Conservation (phyloP, 345 rosid species). For the Aquilaria sinensis region DNA sequence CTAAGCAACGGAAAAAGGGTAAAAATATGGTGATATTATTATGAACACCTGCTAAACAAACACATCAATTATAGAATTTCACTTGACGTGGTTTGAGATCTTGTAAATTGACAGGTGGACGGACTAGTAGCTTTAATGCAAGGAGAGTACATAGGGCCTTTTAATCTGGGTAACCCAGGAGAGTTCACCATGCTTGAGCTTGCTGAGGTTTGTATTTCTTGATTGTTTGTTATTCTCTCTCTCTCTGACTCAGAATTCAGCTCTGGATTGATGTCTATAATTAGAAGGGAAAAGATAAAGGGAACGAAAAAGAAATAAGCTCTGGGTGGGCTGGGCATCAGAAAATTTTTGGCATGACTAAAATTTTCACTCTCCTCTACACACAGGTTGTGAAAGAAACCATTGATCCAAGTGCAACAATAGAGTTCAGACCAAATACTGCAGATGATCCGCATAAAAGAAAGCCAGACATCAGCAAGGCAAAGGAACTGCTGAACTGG, state of each 20-base stretch:
- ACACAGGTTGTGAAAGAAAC: constrained; percentile 80
- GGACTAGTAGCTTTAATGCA: constrained; percentile 93
- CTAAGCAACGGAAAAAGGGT: background rate
- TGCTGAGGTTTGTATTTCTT: constrained; percentile 67
- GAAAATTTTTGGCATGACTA: background rate
- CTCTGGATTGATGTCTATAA: background rate
- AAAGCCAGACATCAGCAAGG: constrained; percentile 92
- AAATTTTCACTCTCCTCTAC: background rate
- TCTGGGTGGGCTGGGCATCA: background rate
- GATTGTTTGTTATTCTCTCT: background rate
- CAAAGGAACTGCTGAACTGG: constrained; percentile 89
- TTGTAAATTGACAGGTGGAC: constrained; percentile 52
- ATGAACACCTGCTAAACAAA: background rate
- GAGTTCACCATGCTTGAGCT: constrained; percentile 98
- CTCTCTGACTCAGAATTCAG: too few species aligned
- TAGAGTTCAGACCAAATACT: constrained; percentile 86
- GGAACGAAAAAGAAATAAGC: background rate
- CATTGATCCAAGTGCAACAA: constrained; percentile 89
- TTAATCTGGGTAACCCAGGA: constrained; percentile 97
- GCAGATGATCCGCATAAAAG: constrained; percentile 97
- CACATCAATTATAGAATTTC: constrained; percentile 3
- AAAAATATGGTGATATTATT: background rate
- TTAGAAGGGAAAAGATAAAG: background rate
- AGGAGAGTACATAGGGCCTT: constrained; percentile 89
- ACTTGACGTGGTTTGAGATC: background rate